phyloP scores from a whole-genome alignment of 768 basidiomycete species.

The Lentinula raphanica region DNA sequence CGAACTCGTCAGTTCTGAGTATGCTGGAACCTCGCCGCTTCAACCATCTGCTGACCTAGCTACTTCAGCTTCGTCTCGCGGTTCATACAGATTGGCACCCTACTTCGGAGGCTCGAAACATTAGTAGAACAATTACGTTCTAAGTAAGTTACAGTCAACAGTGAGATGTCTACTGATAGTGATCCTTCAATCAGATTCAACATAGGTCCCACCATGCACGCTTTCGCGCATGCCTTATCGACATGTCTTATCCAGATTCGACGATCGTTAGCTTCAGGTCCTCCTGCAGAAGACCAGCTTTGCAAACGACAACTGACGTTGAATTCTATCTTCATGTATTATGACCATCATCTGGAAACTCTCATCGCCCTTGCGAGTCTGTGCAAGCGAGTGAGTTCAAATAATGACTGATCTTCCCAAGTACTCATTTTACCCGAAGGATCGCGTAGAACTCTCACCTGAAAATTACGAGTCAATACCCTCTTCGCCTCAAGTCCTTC shows the following conservation, averaged over 20 bases:
- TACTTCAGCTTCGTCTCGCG: conserved; percentile 46
- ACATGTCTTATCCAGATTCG: conserved; percentile 49
- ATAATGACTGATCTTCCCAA: background rate
- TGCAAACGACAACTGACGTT: conserved; percentile 22
- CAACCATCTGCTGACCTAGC: background rate
- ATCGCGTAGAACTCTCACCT: conserved; percentile 16
- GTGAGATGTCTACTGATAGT: conserved; percentile 25
- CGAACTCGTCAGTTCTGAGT: conserved; percentile 56
- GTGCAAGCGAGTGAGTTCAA: conserved; percentile 49
- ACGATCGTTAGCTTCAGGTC: conserved; percentile 34
- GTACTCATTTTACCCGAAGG: conserved; percentile 2
- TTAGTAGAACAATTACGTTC: conserved; percentile 40
- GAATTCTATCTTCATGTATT: conserved; percentile 44
- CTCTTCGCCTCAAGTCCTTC: conserved; percentile 40
- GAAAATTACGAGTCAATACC: conserved; percentile 39
- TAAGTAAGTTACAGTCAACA: conserved; percentile 33
- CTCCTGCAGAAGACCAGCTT: conserved; percentile 26
- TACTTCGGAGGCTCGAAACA: conserved; percentile 61
- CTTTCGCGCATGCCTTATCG: conserved; percentile 62
- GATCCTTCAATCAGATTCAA: background rate
- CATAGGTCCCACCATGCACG: conserved; percentile 47
- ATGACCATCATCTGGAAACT: conserved; percentile 43
- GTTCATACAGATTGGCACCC: conserved; percentile 65
- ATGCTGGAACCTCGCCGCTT: conserved; percentile 2
- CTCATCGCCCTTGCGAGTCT: conserved; percentile 50